Base-by-base conservation (phyloP, 371 early-diverging fungal species). In the Sanchytrium tribonematis region DNA sequence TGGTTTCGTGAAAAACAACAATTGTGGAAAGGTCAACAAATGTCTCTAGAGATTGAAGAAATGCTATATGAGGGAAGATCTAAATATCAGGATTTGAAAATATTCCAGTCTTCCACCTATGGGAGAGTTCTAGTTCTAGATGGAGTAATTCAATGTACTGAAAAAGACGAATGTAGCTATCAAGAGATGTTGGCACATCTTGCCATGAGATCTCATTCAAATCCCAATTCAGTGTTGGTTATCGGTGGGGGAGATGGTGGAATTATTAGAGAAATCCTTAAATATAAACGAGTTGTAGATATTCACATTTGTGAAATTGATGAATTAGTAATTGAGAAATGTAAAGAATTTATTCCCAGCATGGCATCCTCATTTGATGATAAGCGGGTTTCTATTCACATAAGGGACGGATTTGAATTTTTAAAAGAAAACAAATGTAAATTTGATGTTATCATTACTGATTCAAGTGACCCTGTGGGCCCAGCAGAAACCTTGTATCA, bases 181-280 rank as follows among this genome's bases (percentile, higher is more conserved):
- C 95, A 96, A 80, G 97, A 96, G 81, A 94, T 93, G 94, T 92
- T 94, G 79, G 88, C 94, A 69, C 91, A 94, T 74, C 80, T 91
- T 68, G 91, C 97, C 30, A 79, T 96, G 80, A 90, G 85, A 80
- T 81, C 90, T 70, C 97, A 96, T 80, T 89, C 94, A 70, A 83
- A 89, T 82, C 97, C 97, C 72, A 84, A 87, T 78, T 85, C 89
- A 79, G 92, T 95, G 48, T 83, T 96, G 71, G 95, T 96, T 68
- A 91, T 96, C 78, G 97, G 97, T 74, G 96, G 97, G 74, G 97
- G 97, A 72, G 97, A 96, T 75, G 97, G 95, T 76, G 97, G 97
- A 74, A 93, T 96, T 31, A 82, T 96, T 66, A 89, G 97, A 72
- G 97, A 96, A 77, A 83, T 91, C 68, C 88, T 93, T 79, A 93